Percentiles rank a stretch among this genome's conserved stretches.
phyloP scores from a whole-genome alignment of 768 basidiomycete species.

The Russula earlei region DNA sequence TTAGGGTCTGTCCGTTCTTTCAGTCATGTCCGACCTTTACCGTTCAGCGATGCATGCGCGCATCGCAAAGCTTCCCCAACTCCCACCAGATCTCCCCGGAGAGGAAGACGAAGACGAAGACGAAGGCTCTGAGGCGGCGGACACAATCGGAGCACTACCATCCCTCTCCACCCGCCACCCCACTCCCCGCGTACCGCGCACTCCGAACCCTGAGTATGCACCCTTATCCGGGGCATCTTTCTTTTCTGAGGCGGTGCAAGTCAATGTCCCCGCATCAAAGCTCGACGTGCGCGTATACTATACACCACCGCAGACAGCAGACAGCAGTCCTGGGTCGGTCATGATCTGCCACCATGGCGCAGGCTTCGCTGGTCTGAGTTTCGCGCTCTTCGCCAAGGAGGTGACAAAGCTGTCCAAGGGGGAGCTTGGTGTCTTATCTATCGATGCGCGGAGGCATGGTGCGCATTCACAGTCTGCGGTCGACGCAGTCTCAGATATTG shows the following conservation, averaged over 20 bases:
- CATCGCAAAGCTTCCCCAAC: constrained; percentile 59
- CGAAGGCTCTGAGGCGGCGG: constrained; percentile 46
- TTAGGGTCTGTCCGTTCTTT: constrained; percentile 2
- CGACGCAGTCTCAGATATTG: constrained; percentile 8
- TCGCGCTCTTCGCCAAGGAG: constrained; percentile 85
- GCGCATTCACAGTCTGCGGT: constrained; percentile 21
- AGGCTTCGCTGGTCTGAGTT: constrained; percentile 83
- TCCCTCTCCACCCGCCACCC: constrained; percentile 53
- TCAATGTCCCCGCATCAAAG: constrained; percentile 49
- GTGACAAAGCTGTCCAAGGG: constrained; percentile 48
- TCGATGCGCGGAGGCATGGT: constrained; percentile 90
- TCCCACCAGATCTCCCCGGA: constrained; percentile 27
- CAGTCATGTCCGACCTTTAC: constrained; percentile 57
- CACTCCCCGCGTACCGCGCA: constrained; percentile 37
- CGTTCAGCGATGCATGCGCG: constrained; percentile 72
- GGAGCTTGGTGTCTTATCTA: constrained; percentile 70
- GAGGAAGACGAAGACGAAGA: constrained; percentile 42
- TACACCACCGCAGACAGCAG: constrained; percentile 49
- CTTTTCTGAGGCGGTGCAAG: constrained; percentile 74
- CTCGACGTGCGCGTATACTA: constrained; percentile 79
- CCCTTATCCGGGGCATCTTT: constrained; percentile 72
- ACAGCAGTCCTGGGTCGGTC: constrained; percentile 44
- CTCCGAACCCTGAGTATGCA: constrained; percentile 52
- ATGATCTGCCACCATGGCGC: constrained; percentile 95
- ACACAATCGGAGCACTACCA: constrained; percentile 54